Percentiles rank a stretch among this genome's conserved stretches.
Conservation (phyloP, 192 early-diverging fungal genomes). For the Backusella tarrabulga region DNA sequence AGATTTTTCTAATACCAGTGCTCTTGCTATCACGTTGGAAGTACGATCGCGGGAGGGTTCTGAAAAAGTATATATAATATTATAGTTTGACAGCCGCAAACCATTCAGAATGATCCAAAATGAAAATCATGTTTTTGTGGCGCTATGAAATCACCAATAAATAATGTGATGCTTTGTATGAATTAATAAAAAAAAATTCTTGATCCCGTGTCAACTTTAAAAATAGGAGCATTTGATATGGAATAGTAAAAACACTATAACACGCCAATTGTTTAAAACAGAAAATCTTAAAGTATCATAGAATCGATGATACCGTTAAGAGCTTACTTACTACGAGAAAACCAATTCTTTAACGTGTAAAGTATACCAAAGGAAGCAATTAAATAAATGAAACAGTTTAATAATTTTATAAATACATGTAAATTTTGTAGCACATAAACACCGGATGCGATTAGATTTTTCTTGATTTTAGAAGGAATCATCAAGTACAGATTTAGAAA, state of each 20-base stretch:
- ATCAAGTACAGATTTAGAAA: background rate
- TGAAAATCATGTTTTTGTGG: background rate
- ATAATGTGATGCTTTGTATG: background rate
- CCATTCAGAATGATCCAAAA: background rate
- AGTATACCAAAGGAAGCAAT: background rate
- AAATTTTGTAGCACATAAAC: background rate
- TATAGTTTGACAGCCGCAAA: constrained; percentile 2
- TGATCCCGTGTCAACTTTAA: background rate
- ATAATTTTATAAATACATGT: background rate
- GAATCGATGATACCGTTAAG: background rate
- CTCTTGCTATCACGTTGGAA: background rate
- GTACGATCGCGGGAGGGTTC: background rate
- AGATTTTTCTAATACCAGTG: background rate
- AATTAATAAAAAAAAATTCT: background rate
- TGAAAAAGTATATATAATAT: background rate
- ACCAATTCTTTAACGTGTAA: background rate
- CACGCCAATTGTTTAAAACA: background rate
- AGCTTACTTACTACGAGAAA: background rate
- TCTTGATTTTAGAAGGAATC: background rate
- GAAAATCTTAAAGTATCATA: background rate
- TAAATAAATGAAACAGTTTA: constrained; percentile 1
- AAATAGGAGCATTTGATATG: background rate
- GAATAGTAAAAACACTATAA: background rate
- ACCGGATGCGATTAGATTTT: background rate
- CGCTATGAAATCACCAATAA: background rate